Base-by-base conservation (phyloP, 805 yeast species). In the Sugiyamaella valdiviana region DNA sequence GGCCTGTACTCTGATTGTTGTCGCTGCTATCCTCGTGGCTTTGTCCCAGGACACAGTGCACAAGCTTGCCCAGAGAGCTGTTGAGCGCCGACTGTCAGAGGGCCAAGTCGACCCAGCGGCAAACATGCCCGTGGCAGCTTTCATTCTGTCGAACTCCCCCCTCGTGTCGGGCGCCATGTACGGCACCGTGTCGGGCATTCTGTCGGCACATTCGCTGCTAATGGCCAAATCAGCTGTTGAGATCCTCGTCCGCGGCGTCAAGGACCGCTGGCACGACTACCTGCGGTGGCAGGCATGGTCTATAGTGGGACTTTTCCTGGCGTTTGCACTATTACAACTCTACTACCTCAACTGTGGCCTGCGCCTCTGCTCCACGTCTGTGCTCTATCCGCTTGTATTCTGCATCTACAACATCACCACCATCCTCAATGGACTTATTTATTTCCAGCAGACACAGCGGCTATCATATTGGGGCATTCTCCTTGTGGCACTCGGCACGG, bases 211-310 rank as follows among this genome's bases (percentile, higher is more conserved):
- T 61, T 85, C 95, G 1, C 73, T 89, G 44, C 71, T 89, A 49
- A 74, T 87, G 65, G 95, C 95, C n/a, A 88, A 88, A 64, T 79
- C 89, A 0, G 76, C 85, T 0, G 84, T 88, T 17, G 95, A 85
- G 57, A 77, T 85, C 10, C 58, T 83, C 1, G 63, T 83, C 2
- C 71, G 67, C 50, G 76, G 72, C 26, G 66, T 69, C 37, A 61
- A 56, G 44, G 62, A 64, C 43, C 65, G 62, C 42, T 65, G 65
- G 46, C 58, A 60, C 38, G 75, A 70, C 51, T 65, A 78, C 15
- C 62, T 66, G 42, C 62, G 70, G 40, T 60, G 67, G 42, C 67
- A 66, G 48, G 64, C 79, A 7, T 80, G 79, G 74, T 26, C 74
- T 0, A 71, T 87, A 7, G 70, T 84, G 15, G 40, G 68, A 0